Base-by-base conservation (phyloP, 2,329 filamentous ascomycete species). In the Penicillium sclerotiorum region DNA sequence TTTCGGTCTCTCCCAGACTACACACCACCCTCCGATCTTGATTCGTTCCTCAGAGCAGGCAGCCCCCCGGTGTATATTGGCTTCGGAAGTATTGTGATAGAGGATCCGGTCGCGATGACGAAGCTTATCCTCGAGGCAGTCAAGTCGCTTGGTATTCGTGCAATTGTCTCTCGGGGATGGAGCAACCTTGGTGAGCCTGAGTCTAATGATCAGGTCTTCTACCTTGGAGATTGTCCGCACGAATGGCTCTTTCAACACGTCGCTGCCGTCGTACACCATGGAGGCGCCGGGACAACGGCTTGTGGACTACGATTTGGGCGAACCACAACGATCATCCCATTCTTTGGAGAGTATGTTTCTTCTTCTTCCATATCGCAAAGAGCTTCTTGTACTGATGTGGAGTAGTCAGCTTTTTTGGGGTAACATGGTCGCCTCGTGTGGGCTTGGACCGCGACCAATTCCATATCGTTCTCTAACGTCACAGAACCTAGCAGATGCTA, bases 161-260 rank as follows among this genome's bases (percentile, higher is more conserved):
- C 78, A 1, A 72, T 84, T 2, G 69, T 85, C 0, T 82, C 80
- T 0, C 75, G 76, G 43, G 80, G 80, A 3, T 83, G 79, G 80
- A 76, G 78, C 43, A 71, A 74, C 9, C 65, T 80, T 13, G 72
- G 69, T 32, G 72, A 70, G 5, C 64, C 67, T 7, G 57, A 54
- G 30, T 50, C 55, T 4, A 66, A 72, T 36, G 72, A 51, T 77
- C 17, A 8, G 72, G 67, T 82, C 8, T 77, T 77, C 50, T 78
- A 77, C 56, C 64, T 84, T 3, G 80, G 73, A 3, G 79, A 83
- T 49, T 84, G 75, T 46, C 81, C 80, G 1, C 80, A 83, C 45
- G 78, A 83, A 50, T 84, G 81, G 81, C 69, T 84, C 0, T 84
- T 84, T 54, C 73, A 80, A 52, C 72, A 75, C 13, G 80, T 84